A percentile compares a stretch with the other conserved stretches of the same genome.
phyloP scores from a whole-genome alignment of 768 basidiomycete species.

The Mycena capillaripes region DNA sequence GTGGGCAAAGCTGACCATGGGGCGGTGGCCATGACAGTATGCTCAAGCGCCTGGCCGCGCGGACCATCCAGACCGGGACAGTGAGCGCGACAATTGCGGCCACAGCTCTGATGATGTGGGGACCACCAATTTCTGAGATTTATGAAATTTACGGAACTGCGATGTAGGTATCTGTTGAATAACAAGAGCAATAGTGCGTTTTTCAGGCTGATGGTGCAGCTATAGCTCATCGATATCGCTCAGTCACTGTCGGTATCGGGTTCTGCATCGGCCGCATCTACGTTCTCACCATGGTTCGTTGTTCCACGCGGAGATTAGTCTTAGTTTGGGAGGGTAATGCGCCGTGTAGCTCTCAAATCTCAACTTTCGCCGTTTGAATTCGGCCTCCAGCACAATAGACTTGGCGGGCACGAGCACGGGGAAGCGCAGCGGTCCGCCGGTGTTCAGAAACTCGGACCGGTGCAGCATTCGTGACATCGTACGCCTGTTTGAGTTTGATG shows the following conservation, averaged over 20 bases:
- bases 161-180: background rate
- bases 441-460: background rate
- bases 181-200: background rate
- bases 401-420: too few species aligned
- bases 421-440: too few species aligned
- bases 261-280: background rate
- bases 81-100: background rate
- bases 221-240: background rate
- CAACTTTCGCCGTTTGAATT: background rate
- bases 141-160: background rate
- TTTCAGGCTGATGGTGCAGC: background rate
- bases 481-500: background rate
- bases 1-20: background rate
- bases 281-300: background rate
- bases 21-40: background rate
- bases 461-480: background rate
- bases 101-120: background rate
- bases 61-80: background rate
- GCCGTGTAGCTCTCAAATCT: background rate
- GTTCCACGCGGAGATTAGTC: background rate
- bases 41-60: background rate
- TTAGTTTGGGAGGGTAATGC: background rate
- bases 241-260: background rate
- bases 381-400: too few species aligned
- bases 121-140: background rate